These are phyloP conservation scores for Bipolaris gigantea DNA, from an alignment of 2,329 filamentous ascomycete genomes.

Conservation along the genomic window DNA sequence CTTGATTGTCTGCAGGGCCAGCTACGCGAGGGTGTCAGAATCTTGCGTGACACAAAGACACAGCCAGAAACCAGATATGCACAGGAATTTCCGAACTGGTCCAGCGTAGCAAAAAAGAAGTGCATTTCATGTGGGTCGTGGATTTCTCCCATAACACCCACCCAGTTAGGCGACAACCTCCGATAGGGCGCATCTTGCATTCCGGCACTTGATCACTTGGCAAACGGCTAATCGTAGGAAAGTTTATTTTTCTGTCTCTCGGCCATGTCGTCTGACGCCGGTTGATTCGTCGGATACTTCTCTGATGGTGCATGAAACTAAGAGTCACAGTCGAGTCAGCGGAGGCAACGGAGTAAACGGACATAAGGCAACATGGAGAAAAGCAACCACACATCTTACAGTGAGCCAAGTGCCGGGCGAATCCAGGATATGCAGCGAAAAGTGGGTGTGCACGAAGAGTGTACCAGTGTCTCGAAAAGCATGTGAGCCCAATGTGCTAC, in stretches of 20 bases:
- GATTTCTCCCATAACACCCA: background rate
- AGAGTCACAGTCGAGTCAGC: background rate
- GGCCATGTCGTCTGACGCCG: background rate
- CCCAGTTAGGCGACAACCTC: background rate
- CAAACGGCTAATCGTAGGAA: background rate
- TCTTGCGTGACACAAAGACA: background rate
- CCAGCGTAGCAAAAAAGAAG: background rate
- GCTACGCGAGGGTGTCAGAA: background rate
- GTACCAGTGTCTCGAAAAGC: background rate
- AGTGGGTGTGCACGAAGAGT: too few species aligned
- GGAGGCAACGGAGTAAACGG: slow-evolving; percentile 9
- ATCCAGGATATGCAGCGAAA: background rate
- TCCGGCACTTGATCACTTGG: background rate
- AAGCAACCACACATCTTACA: background rate
- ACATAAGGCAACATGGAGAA: slow-evolving; percentile 5
- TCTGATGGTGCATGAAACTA: background rate
- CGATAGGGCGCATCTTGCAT: background rate
- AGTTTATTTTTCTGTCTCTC: background rate
- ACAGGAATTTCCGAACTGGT: background rate
- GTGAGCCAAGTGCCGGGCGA: background rate
- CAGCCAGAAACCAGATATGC: background rate
- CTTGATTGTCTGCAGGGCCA: background rate
- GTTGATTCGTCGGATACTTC: background rate
- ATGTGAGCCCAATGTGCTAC: background rate
- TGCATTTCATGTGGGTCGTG: background rate